These are phyloP conservation scores for Stephanodiscus minutulus DNA, from an alignment of 108 stramenopile genomes.

Conservation along the genomic window DNA sequence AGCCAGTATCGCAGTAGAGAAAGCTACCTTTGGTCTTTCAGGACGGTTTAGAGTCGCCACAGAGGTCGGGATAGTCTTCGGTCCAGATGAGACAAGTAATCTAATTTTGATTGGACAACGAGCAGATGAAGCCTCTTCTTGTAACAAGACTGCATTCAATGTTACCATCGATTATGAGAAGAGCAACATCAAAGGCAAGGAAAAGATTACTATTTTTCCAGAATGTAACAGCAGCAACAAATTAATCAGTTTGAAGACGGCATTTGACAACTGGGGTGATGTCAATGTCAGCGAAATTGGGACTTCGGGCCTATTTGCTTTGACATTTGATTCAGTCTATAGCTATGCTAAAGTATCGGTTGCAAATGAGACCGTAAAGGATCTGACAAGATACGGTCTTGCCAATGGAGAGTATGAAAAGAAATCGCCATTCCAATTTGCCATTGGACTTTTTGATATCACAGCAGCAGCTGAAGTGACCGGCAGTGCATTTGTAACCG, in stretches of 20 bases:
- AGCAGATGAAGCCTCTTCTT: not conserved
- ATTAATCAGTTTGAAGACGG: not conserved
- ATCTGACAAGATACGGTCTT: not conserved
- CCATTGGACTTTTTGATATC: slow-evolving; percentile 3
- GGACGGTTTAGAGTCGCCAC: not conserved
- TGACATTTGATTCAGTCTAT: slow-evolving; percentile 28
- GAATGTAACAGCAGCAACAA: not conserved
- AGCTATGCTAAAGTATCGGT: slow-evolving; percentile 16
- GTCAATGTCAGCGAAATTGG: slow-evolving; percentile 22
- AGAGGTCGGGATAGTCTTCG: slow-evolving; percentile 29
- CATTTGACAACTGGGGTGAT: not conserved
- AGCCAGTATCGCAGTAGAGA: slow-evolving; percentile 18
- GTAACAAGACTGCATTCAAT: slow-evolving; percentile 11
- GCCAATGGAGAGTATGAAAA: not conserved
- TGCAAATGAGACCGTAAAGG: not conserved
- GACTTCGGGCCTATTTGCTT: slow-evolving; percentile 4
- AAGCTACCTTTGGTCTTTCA: slow-evolving; percentile 15
- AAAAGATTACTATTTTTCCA: not conserved
- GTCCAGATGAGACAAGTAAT: slow-evolving; percentile 15
- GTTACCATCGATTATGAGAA: slow-evolving; percentile 2
- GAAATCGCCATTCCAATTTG: slow-evolving; percentile 26
- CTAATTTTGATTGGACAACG: not conserved
- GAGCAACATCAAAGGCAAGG: slow-evolving; percentile 9
- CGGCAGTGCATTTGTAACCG: slow-evolving; percentile 22
- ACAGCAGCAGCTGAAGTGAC: slow-evolving; percentile 9